Evolutionary conservation across 352 stramenopile genomes (phyloP).

Genomic region (Globisporangium acanthophoron): DNA sequence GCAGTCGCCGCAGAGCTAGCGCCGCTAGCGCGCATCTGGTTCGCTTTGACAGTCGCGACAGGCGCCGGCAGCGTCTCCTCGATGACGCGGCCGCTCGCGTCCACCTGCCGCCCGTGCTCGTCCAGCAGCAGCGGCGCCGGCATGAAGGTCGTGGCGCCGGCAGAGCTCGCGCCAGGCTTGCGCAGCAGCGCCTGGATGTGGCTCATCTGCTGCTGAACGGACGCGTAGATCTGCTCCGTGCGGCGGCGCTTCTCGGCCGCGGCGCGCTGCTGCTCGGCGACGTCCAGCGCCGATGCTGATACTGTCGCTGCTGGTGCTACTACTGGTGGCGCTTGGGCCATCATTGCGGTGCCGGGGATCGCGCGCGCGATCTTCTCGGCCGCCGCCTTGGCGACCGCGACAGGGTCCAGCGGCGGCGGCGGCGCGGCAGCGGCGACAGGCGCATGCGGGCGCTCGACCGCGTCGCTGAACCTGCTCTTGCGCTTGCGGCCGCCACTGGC

Average conservation of each 20-base stretch:
- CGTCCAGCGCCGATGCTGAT: slow-evolving; percentile 10
- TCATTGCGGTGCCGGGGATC: slow-evolving; percentile 26
- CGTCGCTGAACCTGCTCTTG: slow-evolving; percentile 83
- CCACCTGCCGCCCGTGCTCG: slow-evolving; percentile 71
- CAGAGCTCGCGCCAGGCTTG: slow-evolving; percentile 25
- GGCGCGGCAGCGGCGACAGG: not conserved
- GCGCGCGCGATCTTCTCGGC: slow-evolving; percentile 70
- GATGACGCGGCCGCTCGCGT: slow-evolving; percentile 68
- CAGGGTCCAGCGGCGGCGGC: slow-evolving; percentile 28
- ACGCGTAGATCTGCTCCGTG: slow-evolving; percentile 80
- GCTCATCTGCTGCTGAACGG: slow-evolving; percentile 80
- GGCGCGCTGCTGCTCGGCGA: slow-evolving; percentile 29
- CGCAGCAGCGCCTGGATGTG: slow-evolving; percentile 63
- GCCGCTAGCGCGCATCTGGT: slow-evolving; percentile 18
- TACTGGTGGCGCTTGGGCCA: not conserved
- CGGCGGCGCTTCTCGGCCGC: slow-evolving; percentile 52
- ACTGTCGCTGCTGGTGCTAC: slow-evolving; percentile 2
- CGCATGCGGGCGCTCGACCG: slow-evolving; percentile 14
- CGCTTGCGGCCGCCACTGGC: slow-evolving; percentile 45
- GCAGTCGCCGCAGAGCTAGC: not conserved
- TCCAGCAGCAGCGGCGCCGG: slow-evolving; percentile 74
- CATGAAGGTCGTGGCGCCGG: slow-evolving; percentile 40
- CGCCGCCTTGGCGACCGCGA: slow-evolving; percentile 58
- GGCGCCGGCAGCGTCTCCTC: slow-evolving; percentile 32
- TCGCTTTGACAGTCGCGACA: slow-evolving; percentile 51